Base-by-base conservation (phyloP, 352 stramenopile species). In the Pythium brachiatum region DNA sequence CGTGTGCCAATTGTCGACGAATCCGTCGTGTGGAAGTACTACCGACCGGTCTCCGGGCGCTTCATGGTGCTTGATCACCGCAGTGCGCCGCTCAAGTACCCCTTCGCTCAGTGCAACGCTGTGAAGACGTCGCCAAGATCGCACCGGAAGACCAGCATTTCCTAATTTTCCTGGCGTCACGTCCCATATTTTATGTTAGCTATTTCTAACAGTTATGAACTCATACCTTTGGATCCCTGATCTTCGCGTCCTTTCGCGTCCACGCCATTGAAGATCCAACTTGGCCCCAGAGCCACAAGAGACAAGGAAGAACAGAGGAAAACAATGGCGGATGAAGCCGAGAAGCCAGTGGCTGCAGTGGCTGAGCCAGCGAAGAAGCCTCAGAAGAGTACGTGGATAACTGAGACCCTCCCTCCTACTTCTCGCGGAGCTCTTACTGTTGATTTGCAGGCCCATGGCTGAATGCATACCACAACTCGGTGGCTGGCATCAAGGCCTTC, bases 401-500 rank as follows among this genome's bases (percentile, higher is more conserved):
- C n/a, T n/a, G n/a, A n/a, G n/a, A n/a, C n/a, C n/a, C n/a, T n/a
- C n/a, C n/a, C n/a, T n/a, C n/a, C n/a, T n/a, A n/a, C n/a, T n/a
- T n/a, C n/a, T n/a, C n/a, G n/a, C n/a, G n/a, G n/a, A n/a, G n/a
- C 39, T 51, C 9, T 9, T 48, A 25, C 2, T 6, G 8, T 50
- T 38, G n/a, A 36, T 29, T 48, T 53, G 2, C 20, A 82, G 74
- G 73, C 43, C 89, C 88, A 34, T 96, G 89, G 88, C 76, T 97
- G 23, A 86, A 85, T 51, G 89, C 89, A 16, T 96, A 95, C 61
- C 78, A 95, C 75, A 95, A 97, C 73, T 84, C 87, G 3, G 84
- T 97, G n/a, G 89, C 89, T 43, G 85, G 84, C 1, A 92, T 97
- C 62, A 86, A 94, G 59, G 81, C 83, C 18, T 89, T 78, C 64